Evolutionary conservation across 2,329 filamentous ascomycete species (phyloP).

Genomic region (Monilinia fructigena): DNA sequence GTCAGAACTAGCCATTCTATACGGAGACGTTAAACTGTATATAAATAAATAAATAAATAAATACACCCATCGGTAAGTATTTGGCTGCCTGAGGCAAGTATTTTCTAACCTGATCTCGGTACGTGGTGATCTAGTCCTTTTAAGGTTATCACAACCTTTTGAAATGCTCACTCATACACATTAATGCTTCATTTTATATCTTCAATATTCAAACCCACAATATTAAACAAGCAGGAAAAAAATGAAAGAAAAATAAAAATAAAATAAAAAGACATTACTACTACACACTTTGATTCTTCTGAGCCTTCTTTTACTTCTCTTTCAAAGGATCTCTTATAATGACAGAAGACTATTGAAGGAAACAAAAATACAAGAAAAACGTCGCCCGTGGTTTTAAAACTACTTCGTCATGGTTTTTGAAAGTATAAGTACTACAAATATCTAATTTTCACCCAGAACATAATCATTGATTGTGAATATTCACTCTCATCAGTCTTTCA

Average conservation of each 20-base stretch:
- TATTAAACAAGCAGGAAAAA: no score
- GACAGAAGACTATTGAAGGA: neutral
- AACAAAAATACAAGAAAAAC: neutral
- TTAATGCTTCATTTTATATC: neutral
- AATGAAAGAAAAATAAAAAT: no score
- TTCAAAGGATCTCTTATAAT: neutral
- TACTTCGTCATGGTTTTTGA: neutral
- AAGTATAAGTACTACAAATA: neutral
- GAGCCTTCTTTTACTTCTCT: neutral
- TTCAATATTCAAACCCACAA: neutral
- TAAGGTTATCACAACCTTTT: no score
- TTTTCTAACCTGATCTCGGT: no score
- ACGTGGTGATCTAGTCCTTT: no score
- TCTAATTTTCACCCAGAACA: neutral
- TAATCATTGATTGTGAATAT: slow-evolving; percentile 3
- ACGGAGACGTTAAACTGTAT: no score
- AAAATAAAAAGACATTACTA: neutral
- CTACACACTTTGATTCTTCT: neutral
- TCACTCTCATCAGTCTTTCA: slow-evolving; percentile 4
- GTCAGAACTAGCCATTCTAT: no score
- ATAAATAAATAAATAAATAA: no score
- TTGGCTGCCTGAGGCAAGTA: no score
- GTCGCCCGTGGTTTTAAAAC: neutral
- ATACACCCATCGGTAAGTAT: no score
- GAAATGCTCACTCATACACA: neutral